These are phyloP conservation scores for Monilinia laxa DNA, from an alignment of 2,329 filamentous ascomycete genomes.

Conservation along the genomic window DNA sequence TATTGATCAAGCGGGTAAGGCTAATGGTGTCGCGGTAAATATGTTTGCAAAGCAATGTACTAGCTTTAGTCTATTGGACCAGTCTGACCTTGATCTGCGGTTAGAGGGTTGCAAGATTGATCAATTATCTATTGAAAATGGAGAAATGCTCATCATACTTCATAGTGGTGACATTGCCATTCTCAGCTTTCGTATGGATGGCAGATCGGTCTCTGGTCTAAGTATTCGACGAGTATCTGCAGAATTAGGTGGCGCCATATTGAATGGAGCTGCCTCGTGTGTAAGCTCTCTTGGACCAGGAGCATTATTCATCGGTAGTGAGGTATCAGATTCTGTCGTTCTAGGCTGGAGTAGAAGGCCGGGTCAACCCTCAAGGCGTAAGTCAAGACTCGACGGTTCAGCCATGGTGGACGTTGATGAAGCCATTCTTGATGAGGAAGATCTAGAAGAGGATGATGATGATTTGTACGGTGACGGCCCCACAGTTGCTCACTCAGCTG, in stretches of 20 bases:
- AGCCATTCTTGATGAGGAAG: slow-evolving; percentile 45
- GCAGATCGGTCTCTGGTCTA: slow-evolving; percentile 85
- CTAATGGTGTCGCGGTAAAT: slow-evolving; percentile 90
- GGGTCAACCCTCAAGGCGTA: slow-evolving; percentile 59
- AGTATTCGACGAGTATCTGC: slow-evolving; percentile 64
- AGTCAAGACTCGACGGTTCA: slow-evolving; percentile 54
- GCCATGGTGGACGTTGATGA: slow-evolving; percentile 56
- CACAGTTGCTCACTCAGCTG: slow-evolving; percentile 41
- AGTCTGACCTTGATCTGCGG: slow-evolving; percentile 74
- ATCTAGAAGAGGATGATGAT: slow-evolving; percentile 56
- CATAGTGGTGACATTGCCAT: slow-evolving; percentile 72
- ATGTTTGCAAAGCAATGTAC: slow-evolving; percentile 81
- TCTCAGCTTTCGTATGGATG: slow-evolving; percentile 82
- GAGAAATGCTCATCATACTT: slow-evolving; percentile 82
- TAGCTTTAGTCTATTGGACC: slow-evolving; percentile 80
- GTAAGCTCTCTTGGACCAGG: slow-evolving; percentile 66
- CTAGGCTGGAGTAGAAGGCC: slow-evolving; percentile 75
- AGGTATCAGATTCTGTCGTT: slow-evolving; percentile 76
- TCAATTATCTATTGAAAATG: slow-evolving; percentile 70
- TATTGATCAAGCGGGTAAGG: slow-evolving; percentile 91
- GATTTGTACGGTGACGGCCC: slow-evolving; percentile 64
- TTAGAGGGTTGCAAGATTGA: slow-evolving; percentile 81
- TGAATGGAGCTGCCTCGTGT: slow-evolving; percentile 66
- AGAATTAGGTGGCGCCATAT: slow-evolving; percentile 61
- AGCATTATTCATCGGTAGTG: slow-evolving; percentile 80